Percentiles rank a stretch among this genome's conserved stretches.
These are phyloP conservation scores for Boletus tylopilopsis DNA, from an alignment of 768 basidiomycete genomes.

Conservation along the genomic window DNA sequence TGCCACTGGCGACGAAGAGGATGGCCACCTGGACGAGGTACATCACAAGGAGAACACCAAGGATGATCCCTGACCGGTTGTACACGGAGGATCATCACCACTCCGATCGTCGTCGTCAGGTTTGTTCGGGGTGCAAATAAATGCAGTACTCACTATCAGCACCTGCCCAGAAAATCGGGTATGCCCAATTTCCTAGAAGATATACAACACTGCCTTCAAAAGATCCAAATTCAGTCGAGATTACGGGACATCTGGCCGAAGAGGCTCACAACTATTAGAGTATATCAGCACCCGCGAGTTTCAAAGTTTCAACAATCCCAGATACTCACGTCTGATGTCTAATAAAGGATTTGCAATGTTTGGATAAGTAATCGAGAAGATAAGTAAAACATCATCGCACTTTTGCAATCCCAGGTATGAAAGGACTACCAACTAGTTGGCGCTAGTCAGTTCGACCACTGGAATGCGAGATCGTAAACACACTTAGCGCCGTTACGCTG, in stretches of 20 bases:
- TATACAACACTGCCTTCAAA: background rate
- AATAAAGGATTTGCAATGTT: background rate
- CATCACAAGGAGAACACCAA: background rate
- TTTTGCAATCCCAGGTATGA: background rate
- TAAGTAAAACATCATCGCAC: background rate
- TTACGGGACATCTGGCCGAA: background rate
- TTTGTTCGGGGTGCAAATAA: too few species aligned
- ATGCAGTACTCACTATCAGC: background rate
- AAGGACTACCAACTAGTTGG: background rate
- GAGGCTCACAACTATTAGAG: background rate
- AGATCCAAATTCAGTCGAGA: background rate
- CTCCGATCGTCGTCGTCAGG: background rate
- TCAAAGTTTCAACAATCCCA: background rate
- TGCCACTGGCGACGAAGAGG: background rate
- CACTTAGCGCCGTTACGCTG: background rate
- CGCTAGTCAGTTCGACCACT: background rate
- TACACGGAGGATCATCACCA: conserved; percentile 1
- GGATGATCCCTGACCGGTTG: conserved; percentile 2
- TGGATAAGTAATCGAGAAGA: background rate
- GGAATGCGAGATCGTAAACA: background rate
- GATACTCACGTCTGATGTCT: background rate
- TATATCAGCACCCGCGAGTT: background rate
- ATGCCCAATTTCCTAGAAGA: background rate
- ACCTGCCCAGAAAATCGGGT: background rate
- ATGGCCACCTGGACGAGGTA: background rate